Base-by-base conservation (phyloP, 169 alveolate species). In the Eimeria maxima region DNA sequence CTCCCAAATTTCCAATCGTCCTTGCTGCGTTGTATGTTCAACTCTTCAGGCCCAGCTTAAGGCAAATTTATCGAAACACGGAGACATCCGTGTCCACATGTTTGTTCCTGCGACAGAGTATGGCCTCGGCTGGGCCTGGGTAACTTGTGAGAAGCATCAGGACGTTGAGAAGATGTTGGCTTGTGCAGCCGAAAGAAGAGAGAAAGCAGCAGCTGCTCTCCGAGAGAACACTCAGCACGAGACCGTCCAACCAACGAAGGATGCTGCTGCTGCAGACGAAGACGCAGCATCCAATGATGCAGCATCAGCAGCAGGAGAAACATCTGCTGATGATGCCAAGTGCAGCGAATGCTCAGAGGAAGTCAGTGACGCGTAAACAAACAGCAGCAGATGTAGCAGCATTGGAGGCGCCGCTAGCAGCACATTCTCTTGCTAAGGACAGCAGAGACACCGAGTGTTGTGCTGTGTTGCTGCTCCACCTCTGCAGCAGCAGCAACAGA, bases 101-200 rank as follows among this genome's bases (percentile, higher is more conserved):
- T 88, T 95, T 65, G 96, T 95, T 53, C 96, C 96, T 16, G 96
- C 78, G 13, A 81, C 95, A 50, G 95, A 95, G 33, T 86, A 95
- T 74, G 71, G 94, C 80, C n/a, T 73, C 11, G 96, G 96, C 16
- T 95, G 96, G 96, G 96, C 96, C 55, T 95, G 96, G 96, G 95
- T 95, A 13, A 90, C 78, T 38, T 90, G 76, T 38, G 65, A 63
- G 71, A 44, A 45, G 71, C 47, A 67, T 13, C 76, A 90, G 18
- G 95, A 71, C 18, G 95, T 71, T 10, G 76, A 53, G 22, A 42
- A 53, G 18, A 57, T 90, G 89, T 53, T 90, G 63, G 71, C 84
- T 7, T 29, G 2, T 42, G 84, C 84, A 29, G 84, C 45, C n/a
- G 84, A 13, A 29, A 22, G 50, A 20, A 29, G 84, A 22, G 84